These are phyloP conservation scores for Exophiala bonariae DNA, from an alignment of 2,329 filamentous ascomycete genomes.

Conservation along the genomic window DNA sequence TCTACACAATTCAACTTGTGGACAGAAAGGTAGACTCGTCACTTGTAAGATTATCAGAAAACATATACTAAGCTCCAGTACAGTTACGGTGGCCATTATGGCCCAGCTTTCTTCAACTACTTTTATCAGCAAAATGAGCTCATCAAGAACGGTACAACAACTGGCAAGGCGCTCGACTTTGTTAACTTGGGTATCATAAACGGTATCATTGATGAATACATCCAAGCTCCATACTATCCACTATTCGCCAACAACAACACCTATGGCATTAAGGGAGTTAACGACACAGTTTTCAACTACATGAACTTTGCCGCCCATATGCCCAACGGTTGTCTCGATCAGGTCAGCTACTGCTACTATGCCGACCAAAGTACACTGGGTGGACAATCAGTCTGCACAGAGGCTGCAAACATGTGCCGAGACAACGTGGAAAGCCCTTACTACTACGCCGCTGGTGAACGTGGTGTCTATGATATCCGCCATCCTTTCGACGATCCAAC, in stretches of 20 bases:
- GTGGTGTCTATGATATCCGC: constrained; percentile 63
- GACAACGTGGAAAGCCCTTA: constrained; percentile 60
- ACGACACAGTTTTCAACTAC: constrained; percentile 60
- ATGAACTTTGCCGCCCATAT: constrained; percentile 60
- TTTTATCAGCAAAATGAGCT: constrained; percentile 59
- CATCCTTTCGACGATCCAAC: constrained; percentile 60
- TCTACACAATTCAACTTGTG: constrained; percentile 59
- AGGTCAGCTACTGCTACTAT: constrained; percentile 66
- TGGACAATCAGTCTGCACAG: constrained; percentile 50
- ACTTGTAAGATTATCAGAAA: not conserved
- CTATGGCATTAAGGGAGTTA: constrained; percentile 55
- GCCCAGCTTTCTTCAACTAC: constrained; percentile 57
- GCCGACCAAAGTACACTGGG: constrained; percentile 60
- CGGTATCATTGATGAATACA: constrained; percentile 55
- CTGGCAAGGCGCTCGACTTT: constrained; percentile 54
- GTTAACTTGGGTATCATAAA: constrained; percentile 58
- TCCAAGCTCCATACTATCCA: constrained; percentile 52
- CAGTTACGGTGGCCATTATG: constrained; percentile 45
- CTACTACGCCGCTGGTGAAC: constrained; percentile 49
- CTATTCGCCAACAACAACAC: constrained; percentile 57
- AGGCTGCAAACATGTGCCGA: constrained; percentile 57
- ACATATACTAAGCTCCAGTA: constrained; percentile 16
- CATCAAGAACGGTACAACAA: constrained; percentile 50
- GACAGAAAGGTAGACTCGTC: constrained; percentile 46
- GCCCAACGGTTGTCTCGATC: constrained; percentile 61